Percentiles rank a stretch among this genome's conserved stretches.
phyloP scores from a whole-genome alignment of 352 stramenopile species.

The Globisporangium middletonii region DNA sequence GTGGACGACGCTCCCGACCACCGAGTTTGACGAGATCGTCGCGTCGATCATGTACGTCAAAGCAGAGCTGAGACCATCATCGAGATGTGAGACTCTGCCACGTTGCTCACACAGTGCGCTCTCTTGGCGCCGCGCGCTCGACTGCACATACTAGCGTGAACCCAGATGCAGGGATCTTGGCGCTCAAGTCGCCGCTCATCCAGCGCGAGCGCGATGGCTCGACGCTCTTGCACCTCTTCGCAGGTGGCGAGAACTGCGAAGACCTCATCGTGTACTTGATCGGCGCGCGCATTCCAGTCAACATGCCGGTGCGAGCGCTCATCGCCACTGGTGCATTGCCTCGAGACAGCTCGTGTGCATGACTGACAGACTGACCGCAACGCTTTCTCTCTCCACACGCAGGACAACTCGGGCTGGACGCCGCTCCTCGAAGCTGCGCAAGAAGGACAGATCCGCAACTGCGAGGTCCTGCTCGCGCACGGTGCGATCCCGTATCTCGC shows the following conservation, averaged over 20 bases:
- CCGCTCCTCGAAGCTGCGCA: slow-evolving; percentile 54
- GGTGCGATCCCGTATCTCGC: slow-evolving; percentile 35
- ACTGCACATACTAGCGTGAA: slow-evolving; percentile 8
- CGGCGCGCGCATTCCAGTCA: slow-evolving; percentile 27
- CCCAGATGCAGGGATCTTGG: slow-evolving; percentile 4
- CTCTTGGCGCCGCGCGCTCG: background rate
- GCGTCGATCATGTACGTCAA: slow-evolving; percentile 16
- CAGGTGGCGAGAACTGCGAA: slow-evolving; percentile 14
- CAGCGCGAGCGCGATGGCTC: slow-evolving; percentile 13
- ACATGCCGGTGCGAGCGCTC: slow-evolving; percentile 20
- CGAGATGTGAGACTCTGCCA: too few species aligned
- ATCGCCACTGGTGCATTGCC: background rate
- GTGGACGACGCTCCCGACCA: slow-evolving; percentile 13
- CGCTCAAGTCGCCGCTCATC: slow-evolving; percentile 8
- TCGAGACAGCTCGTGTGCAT: background rate
- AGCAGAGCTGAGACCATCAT: background rate
- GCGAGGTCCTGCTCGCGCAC: slow-evolving; percentile 32
- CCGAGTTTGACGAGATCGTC: slow-evolving; percentile 13
- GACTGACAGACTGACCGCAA: background rate
- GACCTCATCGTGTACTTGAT: slow-evolving; percentile 42
- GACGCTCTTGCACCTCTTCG: slow-evolving; percentile 17
- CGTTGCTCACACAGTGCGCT: background rate
- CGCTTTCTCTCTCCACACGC: background rate
- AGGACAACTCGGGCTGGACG: slow-evolving; percentile 48
- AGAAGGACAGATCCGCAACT: slow-evolving; percentile 45